Evolutionary conservation across 768 basidiomycete species (phyloP).

Genomic region (Holtermanniella nyarrowii): DNA sequence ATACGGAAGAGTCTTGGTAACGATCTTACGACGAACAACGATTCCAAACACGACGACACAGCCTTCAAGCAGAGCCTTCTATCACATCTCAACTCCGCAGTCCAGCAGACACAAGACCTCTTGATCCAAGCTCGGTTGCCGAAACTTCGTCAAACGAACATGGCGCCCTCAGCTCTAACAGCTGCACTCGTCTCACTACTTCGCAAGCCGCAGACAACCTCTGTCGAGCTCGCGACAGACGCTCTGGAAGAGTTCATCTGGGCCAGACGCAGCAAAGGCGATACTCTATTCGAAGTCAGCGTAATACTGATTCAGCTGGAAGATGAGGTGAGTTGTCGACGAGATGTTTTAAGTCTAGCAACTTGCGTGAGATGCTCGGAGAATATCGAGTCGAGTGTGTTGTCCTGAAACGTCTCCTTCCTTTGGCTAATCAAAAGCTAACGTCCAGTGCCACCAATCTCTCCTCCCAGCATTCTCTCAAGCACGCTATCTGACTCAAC

Average conservation of each 20-base stretch:
- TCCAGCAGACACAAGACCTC: no score
- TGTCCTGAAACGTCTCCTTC: neutral
- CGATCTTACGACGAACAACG: no score
- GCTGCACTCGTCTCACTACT: neutral
- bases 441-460: conserved; percentile 3
- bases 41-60: no score
- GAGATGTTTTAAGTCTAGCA: neutral
- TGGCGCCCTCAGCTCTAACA: neutral
- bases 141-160: neutral
- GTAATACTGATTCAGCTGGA: conserved; percentile 34
- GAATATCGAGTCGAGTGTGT: neutral
- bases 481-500: conserved; percentile 31
- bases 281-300: conserved; percentile 36
- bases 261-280: conserved; percentile 25
- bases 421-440: conserved; percentile 2
- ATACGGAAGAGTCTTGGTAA: no score
- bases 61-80: no score
- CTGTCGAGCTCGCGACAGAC: conserved; percentile 24
- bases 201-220: conserved; percentile 1
- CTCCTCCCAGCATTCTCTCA: conserved; percentile 23
- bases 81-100: no score
- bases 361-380: no score
- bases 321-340: conserved; percentile 22
- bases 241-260: conserved; percentile 38
- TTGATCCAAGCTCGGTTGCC: neutral